Base-by-base conservation (phyloP, 2,329 filamentous ascomycete genomes). In the Tolypocladium ophioglossoides region DNA sequence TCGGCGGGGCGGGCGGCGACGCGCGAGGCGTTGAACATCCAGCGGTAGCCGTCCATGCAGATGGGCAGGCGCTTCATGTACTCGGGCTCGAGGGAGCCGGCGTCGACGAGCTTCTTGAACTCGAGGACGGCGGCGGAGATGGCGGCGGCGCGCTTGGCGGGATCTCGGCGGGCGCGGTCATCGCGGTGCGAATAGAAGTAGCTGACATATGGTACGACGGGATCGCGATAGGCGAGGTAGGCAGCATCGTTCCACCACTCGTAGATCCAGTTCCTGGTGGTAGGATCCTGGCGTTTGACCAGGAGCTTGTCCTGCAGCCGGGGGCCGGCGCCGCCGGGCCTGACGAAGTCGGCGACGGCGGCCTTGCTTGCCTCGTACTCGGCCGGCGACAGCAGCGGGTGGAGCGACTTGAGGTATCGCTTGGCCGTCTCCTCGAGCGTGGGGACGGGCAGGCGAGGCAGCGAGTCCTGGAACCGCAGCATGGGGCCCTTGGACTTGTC, bases 151-250 rank as follows among this genome's bases (percentile, higher is more conserved):
- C 94, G 88, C 79, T 95, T 95, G 58, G 87, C 86, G 0, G 94
- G 94, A 70, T 96, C 84, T 58, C 91, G 85, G 61, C 92, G 84
- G 67, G 85, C 82, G 62, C 89, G 85, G 73, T 99, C 95, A 72
- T 99, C 94, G 62, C 90, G 84, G 76, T 97, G 92, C 54, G 91
- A 96, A 78, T 99, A 99, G 77, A 99, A 99, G 81, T 99, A 99
- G 72, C 90, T 96, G 66, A 99, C 94, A 69, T 97, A 99, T 57
- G 94, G 94, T 20, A 97, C 89, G 49, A 99, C 89, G 12, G 94
- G 94, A 70, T 97, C 94, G 61, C 92, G 87, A 77, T 97, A 97
- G 60, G 75, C 80, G 60, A 99, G 83, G 74, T 99, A 99, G 55
- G 94, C 94, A 5, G 85, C 83, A 52, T 96, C 84, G 70, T 99